These are phyloP conservation scores for Hypoxylon trugodes DNA, from an alignment of 495 filamentous ascomycete species.

Conservation along the genomic window DNA sequence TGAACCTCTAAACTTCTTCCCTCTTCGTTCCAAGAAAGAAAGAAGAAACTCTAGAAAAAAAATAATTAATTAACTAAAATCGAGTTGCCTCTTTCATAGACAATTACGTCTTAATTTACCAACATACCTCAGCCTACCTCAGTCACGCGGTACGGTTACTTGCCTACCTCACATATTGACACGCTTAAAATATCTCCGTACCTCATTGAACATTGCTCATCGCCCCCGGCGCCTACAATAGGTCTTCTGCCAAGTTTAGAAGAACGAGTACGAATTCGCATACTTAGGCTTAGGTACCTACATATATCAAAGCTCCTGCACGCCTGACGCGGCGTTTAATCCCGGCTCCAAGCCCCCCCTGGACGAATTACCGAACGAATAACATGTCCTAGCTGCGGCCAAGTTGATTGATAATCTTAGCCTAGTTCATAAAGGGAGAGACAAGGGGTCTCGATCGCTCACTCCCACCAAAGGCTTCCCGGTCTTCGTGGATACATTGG, in stretches of 20 bases:
- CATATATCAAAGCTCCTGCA: slow-evolving; percentile 13
- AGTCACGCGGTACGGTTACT: slow-evolving; percentile 24
- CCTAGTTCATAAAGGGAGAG: slow-evolving; percentile 27
- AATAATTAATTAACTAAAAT: not conserved
- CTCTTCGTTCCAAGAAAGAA: not conserved
- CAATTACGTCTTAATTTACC: not conserved
- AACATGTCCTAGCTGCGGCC: slow-evolving; percentile 14
- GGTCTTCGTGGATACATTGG: slow-evolving; percentile 15
- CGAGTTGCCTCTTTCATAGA: not conserved
- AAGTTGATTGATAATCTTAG: slow-evolving; percentile 34
- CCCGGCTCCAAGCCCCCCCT: slow-evolving; percentile 25
- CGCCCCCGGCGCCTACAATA: slow-evolving; percentile 10
- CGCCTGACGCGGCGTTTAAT: slow-evolving; percentile 28
- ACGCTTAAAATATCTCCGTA: slow-evolving; percentile 37
- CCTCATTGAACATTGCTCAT: slow-evolving; percentile 6
- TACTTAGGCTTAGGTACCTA: too few relatives aligned
- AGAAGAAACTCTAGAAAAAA: too few relatives aligned
- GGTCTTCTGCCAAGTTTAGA: slow-evolving; percentile 25
- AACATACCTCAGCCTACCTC: slow-evolving; percentile 28
- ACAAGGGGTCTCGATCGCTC: slow-evolving; percentile 30
- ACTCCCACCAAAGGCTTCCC: not conserved
- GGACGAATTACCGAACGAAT: slow-evolving; percentile 24
- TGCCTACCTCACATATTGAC: slow-evolving; percentile 10
- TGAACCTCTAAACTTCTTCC: slow-evolving; percentile 6
- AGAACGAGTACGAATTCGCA: slow-evolving; percentile 34